phyloP scores from a whole-genome alignment of 306 rosid species.

The Casuarina equisetifolia region DNA sequence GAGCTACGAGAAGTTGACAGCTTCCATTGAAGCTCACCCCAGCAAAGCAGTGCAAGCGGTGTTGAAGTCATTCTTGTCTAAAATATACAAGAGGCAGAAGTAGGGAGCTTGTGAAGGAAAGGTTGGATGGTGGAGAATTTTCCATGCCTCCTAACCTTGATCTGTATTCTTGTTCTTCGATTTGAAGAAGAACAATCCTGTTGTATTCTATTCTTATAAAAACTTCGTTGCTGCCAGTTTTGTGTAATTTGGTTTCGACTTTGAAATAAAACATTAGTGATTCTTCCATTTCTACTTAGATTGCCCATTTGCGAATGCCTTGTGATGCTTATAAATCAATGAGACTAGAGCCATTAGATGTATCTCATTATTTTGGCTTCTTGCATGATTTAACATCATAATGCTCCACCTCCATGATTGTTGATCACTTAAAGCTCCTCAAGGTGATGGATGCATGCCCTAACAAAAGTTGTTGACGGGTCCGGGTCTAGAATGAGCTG shows the following conservation, averaged over 20 bases:
- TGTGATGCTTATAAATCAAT: too few relatives aligned
- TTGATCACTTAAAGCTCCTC: too few relatives aligned
- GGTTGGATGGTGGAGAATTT: constrained; percentile 14
- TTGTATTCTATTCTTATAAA: constrained; percentile 29
- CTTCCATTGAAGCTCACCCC: constrained; percentile 76
- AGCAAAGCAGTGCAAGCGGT: constrained; percentile 77
- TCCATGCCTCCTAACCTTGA: not conserved
- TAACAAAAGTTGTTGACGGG: not conserved
- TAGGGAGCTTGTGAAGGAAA: constrained; percentile 32
- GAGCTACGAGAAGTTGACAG: constrained; percentile 62
- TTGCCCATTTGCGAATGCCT: not conserved
- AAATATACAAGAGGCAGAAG: constrained; percentile 90
- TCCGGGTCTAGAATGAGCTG: not conserved
- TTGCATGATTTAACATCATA: too few relatives aligned
- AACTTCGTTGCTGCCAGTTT: constrained; percentile 18
- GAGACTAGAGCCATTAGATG: too few relatives aligned
- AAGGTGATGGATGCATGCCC: too few relatives aligned
- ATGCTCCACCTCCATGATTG: too few relatives aligned
- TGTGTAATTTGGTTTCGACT: constrained; percentile 5
- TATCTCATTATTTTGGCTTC: too few relatives aligned
- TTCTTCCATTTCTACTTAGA: not conserved
- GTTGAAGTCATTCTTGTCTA: constrained; percentile 81
- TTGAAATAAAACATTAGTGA: not conserved
- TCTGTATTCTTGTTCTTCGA: not conserved
- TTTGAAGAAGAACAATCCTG: not conserved